Evolutionary conservation across 108 stramenopile species (phyloP), one percentile per base, ranked within the genome.

Genomic region (Cyclostephanos tholiformis): DNA sequence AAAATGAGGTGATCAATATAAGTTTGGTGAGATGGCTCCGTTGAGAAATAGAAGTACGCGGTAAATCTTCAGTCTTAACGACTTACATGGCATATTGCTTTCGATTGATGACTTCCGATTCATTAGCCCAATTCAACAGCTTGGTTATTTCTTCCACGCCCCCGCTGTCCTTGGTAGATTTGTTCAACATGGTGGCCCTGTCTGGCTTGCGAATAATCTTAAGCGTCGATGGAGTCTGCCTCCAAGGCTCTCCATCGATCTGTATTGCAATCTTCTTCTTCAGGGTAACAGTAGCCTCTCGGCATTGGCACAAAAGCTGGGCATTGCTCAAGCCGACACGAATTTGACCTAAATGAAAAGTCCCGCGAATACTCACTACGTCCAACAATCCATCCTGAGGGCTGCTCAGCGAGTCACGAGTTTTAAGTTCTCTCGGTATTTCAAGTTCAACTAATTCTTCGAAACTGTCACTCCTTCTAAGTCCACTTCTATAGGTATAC

Each of bases 191-290:
- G 11, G 80, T 75, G 1, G 89, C 91, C 11, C 79, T 69, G 6
- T 92, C 87, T 60, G 74, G 77, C 75, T 92, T 91, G 19, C 88
- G 86, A 14, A 58, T 68, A 8, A 95, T 79, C 11, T 36, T 61
- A 11, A 95, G 63, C 5, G 77, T 87, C 51, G 90, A 87, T 6
- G 49, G 65, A 32, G 71, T 75, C 51, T 95, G 94, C 52, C 86
- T 83, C 94, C 91, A 94, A 4, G 95, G 95, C 72, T 96, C 95
- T 10, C 95, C 95, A 71, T 96, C 95, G 41, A 96, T 83, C 67
- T 96, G 95, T 7, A 92, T 85, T 14, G 95, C 80, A 48, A 91
- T 79, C 61, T 85, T 91, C 58, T 87, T 89, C 58, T 86, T 86
- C 48, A 91, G 77, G 14, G 77, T 68, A 58, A 96, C 90, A 17